These are phyloP conservation scores for Cladosporium velox DNA, from an alignment of 2,329 filamentous ascomycete species.

Conservation along the genomic window DNA sequence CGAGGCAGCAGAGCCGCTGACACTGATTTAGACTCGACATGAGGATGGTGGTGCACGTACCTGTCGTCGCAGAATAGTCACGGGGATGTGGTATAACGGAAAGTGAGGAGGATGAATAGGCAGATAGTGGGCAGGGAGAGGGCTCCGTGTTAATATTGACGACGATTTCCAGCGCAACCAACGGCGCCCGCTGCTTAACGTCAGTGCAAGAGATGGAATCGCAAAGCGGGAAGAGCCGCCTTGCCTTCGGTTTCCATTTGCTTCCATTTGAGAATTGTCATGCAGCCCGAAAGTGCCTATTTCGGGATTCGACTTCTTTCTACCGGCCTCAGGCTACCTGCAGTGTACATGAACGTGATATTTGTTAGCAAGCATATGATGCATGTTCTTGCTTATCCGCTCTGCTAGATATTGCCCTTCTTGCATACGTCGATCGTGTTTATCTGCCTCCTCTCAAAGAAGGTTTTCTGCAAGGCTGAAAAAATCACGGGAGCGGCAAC, in stretches of 20 bases:
- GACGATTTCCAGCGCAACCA: constrained; percentile 13
- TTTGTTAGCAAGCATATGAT: not conserved
- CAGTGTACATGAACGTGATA: not conserved
- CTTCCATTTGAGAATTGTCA: constrained; percentile 9
- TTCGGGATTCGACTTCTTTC: not conserved
- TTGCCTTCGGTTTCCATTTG: constrained; percentile 5
- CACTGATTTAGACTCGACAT: not conserved
- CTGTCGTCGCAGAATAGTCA: constrained; percentile 4
- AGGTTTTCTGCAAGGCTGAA: constrained; percentile 7
- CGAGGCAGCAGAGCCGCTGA: not conserved
- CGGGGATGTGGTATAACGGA: not conserved
- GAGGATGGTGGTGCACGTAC: not conserved
- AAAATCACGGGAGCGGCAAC: not conserved
- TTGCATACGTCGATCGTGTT: not conserved
- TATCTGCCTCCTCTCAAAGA: not conserved
- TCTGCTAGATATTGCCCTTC: not conserved
- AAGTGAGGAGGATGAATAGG: not conserved
- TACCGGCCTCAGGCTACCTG: not conserved
- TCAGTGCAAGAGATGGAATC: constrained; percentile 8
- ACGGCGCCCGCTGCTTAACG: constrained; percentile 3
- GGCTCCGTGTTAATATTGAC: constrained; percentile 7
- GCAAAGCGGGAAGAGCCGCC: not conserved
- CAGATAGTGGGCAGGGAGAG: not conserved
- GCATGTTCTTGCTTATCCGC: not conserved
- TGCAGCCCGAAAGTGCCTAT: constrained; percentile 1